Percentiles rank a stretch among this genome's conserved stretches.
phyloP scores from a whole-genome alignment of 805 yeast genomes.

The Candida suzukii region DNA sequence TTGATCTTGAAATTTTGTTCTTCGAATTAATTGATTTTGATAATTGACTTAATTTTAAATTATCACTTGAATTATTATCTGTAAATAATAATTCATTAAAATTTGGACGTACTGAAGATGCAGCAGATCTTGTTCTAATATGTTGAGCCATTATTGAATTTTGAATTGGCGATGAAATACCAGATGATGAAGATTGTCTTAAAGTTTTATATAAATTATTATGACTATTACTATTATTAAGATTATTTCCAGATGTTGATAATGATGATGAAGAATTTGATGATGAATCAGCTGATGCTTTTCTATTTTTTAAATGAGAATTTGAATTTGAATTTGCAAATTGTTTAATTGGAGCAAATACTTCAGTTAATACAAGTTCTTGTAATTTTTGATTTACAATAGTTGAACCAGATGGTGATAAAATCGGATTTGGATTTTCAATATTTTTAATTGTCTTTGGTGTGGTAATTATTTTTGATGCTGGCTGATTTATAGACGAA shows the following conservation, averaged over 20 bases:
- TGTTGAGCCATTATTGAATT: background rate
- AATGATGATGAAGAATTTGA: too few species aligned
- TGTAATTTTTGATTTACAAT: conserved; percentile 64
- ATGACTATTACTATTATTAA: too few species aligned
- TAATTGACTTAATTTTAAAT: background rate
- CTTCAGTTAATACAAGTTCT: conserved; percentile 66
- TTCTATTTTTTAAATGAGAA: background rate
- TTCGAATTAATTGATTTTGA: background rate
- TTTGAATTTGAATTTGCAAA: conserved; percentile 14
- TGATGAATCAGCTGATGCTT: background rate
- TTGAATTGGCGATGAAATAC: background rate
- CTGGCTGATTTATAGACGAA: too few species aligned
- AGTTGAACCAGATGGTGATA: conserved; percentile 45
- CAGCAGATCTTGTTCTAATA: background rate
- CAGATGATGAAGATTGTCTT: background rate
- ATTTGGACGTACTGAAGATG: background rate
- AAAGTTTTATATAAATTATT: background rate
- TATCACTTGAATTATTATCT: too few species aligned
- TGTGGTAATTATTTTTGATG: too few species aligned
- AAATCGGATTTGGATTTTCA: conserved; percentile 2
- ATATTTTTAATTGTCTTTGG: background rate
- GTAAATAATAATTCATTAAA: background rate
- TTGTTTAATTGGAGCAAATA: conserved; percentile 47
- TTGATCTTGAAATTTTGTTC: background rate
- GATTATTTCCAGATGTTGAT: too few species aligned